These are phyloP conservation scores for Bruguiera gymnorhiza DNA, from an alignment of 345 rosid genomes.

Conservation along the genomic window DNA sequence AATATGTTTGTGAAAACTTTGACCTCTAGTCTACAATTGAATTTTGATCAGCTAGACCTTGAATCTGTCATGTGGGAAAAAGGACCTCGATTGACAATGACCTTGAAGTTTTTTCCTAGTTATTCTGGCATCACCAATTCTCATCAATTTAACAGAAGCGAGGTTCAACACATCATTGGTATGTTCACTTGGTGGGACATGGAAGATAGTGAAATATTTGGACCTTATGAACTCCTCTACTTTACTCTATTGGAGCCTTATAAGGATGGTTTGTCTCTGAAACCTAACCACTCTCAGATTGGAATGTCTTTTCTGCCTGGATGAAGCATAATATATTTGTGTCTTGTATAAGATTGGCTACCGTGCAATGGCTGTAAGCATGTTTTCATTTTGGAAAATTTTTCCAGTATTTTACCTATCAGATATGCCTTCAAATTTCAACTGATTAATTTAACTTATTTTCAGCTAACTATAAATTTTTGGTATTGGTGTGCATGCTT, in stretches of 20 bases:
- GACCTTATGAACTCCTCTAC: constrained; percentile 85
- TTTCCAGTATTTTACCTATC: neutral
- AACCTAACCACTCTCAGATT: constrained; percentile 10
- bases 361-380: neutral
- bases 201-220: constrained; percentile 61
- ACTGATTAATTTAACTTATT: too few species aligned
- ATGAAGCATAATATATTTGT: neutral
- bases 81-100: constrained; percentile 84
- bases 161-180: constrained; percentile 51
- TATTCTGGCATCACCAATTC: constrained; percentile 30
- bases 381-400: neutral
- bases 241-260: constrained; percentile 61
- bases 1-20: constrained; percentile 45
- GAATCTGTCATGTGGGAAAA: constrained; percentile 45
- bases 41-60: constrained; percentile 52
- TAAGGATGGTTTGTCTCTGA: constrained; percentile 52
- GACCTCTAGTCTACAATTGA: constrained; percentile 50
- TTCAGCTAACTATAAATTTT: too few species aligned
- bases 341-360: neutral
- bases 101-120: constrained; percentile 65
- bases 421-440: neutral
- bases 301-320: neutral
- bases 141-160: constrained; percentile 54
- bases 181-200: constrained; percentile 80
- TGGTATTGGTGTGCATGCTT: too few species aligned